Conservation (phyloP, 2,329 filamentous ascomycete species). For the Verticillium tricorpus region DNA sequence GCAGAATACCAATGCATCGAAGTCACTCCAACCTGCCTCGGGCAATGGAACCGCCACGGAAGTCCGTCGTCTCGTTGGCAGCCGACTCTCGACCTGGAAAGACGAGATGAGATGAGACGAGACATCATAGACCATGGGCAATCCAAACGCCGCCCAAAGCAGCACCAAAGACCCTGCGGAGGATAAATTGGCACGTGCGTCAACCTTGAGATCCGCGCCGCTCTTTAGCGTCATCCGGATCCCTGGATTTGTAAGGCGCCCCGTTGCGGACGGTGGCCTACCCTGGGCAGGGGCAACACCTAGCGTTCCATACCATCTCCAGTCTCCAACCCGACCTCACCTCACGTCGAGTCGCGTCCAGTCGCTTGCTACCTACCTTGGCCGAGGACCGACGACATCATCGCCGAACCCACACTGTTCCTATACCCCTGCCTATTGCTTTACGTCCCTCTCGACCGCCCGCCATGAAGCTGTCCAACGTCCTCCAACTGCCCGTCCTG, state of each 20-base stretch:
- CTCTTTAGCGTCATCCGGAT: neutral
- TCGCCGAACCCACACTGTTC: neutral
- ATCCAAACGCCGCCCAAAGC: neutral
- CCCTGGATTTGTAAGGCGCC: neutral
- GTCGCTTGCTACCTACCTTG: neutral
- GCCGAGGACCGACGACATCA: no score
- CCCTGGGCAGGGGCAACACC: neutral
- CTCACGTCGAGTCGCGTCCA: neutral
- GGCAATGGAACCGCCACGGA: neutral
- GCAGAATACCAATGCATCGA: neutral
- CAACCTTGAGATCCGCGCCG: neutral
- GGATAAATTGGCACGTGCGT: neutral
- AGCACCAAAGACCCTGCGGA: neutral
- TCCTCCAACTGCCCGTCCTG: constrained; percentile 41
- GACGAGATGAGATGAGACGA: neutral
- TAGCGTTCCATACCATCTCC: neutral
- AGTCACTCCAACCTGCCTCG: neutral
- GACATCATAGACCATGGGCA: neutral
- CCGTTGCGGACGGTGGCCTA: neutral
- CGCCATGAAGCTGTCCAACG: constrained; percentile 46
- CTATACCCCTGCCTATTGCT: neutral
- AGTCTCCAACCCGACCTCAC: neutral
- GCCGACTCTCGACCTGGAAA: neutral
- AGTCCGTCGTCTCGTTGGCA: neutral
- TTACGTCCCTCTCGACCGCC: neutral